Conservation (phyloP, 257 asterid species). For the Jacaranda mimosifolia region DNA sequence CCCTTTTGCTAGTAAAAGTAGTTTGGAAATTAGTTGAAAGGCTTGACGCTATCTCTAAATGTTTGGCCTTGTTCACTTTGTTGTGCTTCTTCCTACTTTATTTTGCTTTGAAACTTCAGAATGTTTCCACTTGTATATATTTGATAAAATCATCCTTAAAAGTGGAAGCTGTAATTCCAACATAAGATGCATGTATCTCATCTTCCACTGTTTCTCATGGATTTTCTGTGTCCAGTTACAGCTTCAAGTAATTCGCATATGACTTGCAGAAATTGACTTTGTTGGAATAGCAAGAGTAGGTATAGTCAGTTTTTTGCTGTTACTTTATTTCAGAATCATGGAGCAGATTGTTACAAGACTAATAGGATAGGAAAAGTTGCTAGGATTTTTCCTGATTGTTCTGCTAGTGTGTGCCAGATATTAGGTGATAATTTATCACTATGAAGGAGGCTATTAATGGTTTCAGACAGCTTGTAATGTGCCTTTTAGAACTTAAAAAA, state of each 20-base stretch:
- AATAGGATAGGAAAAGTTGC: neutral
- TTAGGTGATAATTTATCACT: neutral
- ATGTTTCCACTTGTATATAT: slow-evolving; percentile 8
- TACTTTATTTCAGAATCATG: slow-evolving; percentile 16
- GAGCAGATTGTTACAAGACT: slow-evolving; percentile 3
- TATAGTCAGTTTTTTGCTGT: slow-evolving; percentile 1
- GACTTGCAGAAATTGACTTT: slow-evolving; percentile 14
- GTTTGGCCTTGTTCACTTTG: neutral
- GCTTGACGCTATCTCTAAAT: neutral
- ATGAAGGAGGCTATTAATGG: neutral
- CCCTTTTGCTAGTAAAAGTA: slow-evolving; percentile 6
- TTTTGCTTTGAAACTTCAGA: too few species aligned
- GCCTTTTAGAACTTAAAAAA: slow-evolving; percentile 16
- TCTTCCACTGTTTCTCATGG: slow-evolving; percentile 6
- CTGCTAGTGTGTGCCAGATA: neutral
- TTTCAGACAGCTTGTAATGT: slow-evolving; percentile 14
- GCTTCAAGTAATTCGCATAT: slow-evolving; percentile 6
- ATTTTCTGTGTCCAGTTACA: neutral
- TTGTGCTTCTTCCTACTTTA: neutral
- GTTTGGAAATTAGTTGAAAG: slow-evolving; percentile 1
- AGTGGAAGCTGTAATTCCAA: slow-evolving; percentile 7
- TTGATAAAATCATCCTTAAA: slow-evolving; percentile 3
- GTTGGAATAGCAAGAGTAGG: slow-evolving; percentile 19
- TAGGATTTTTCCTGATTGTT: slow-evolving; percentile 19
- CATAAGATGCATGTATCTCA: slow-evolving; percentile 14